Conservation (phyloP, 331 rosid genomes). For the Telfairia occidentalis region DNA sequence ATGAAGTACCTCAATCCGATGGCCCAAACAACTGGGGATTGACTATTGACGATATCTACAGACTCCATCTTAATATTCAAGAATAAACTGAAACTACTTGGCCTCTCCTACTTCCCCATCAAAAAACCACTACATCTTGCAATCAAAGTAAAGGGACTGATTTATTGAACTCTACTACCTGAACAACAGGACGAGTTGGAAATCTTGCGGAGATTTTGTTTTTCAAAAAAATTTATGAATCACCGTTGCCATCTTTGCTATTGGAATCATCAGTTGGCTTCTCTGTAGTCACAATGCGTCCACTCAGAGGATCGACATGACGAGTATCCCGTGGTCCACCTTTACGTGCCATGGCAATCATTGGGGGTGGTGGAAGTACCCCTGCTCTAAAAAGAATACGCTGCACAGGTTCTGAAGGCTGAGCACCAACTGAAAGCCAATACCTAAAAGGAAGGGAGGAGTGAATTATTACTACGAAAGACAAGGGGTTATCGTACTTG, state of each 20-base stretch:
- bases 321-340: conserved; percentile 68
- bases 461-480: background rate
- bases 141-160: background rate
- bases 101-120: background rate
- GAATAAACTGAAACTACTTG: background rate
- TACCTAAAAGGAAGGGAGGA: conserved; percentile 32
- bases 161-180: background rate
- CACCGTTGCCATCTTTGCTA: background rate
- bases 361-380: conserved; percentile 74
- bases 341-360: conserved; percentile 71
- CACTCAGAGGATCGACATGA: conserved; percentile 54
- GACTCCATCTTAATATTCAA: background rate
- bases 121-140: background rate
- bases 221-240: background rate
- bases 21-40: background rate
- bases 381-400: conserved; percentile 74
- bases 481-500: too few species aligned
- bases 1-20: background rate
- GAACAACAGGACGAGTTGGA: background rate
- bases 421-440: conserved; percentile 97
- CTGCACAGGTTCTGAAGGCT: conserved; percentile 80
- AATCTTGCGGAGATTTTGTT: background rate
- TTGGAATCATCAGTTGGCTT: conserved; percentile 12
- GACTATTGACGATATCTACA: background rate
- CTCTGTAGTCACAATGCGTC: conserved; percentile 31